A percentile compares a stretch with the other conserved stretches of the same genome.
These are phyloP conservation scores for Phoma sp. DNA, from an alignment of 2,329 filamentous ascomycete species.

Conservation along the genomic window DNA sequence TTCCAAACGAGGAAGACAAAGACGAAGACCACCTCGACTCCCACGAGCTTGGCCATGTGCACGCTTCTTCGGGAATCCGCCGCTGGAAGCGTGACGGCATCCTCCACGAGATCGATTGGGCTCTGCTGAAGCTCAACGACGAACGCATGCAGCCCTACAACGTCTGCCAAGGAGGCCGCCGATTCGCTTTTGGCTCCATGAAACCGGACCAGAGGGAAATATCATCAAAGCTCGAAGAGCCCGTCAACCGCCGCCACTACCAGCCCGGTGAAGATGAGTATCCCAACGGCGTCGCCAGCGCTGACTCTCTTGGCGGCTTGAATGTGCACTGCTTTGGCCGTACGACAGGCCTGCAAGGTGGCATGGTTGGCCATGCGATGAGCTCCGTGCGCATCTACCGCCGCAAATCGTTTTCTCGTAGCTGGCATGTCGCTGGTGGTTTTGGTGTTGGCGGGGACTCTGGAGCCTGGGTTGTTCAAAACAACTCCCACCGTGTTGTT, in stretches of 20 bases:
- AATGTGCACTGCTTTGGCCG: conserved; percentile 88
- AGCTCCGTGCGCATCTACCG: conserved; percentile 88
- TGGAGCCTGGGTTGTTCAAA: conserved; percentile 90
- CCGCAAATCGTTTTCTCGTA: conserved; percentile 78
- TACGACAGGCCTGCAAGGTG: conserved; percentile 81
- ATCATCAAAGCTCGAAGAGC: conserved; percentile 40
- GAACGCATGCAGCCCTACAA: conserved; percentile 76
- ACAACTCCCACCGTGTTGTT: conserved; percentile 77
- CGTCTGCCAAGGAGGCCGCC: conserved; percentile 63
- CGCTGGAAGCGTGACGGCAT: conserved; percentile 74
- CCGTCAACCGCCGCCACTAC: conserved; percentile 44
- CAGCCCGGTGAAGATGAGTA: conserved; percentile 51
- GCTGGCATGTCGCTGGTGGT: conserved; percentile 66
- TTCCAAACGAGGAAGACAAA: conserved; percentile 75
- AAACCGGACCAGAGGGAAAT: conserved; percentile 40
- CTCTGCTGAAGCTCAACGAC: conserved; percentile 79
- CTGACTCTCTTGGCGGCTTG: conserved; percentile 70
- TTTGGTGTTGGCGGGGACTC: conserved; percentile 84
- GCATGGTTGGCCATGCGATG: conserved; percentile 77
- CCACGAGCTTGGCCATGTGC: conserved; percentile 80
- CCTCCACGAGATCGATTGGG: conserved; percentile 94
- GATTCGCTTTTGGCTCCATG: conserved; percentile 42
- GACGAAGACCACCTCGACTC: conserved; percentile 80
- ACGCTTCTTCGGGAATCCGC: conserved; percentile 88
- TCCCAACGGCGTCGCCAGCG: conserved; percentile 66